Evolutionary conservation across 2,329 filamentous ascomycete species (phyloP), one percentile per base, ranked within the genome.

Genomic region (Alternaria sp.): DNA sequence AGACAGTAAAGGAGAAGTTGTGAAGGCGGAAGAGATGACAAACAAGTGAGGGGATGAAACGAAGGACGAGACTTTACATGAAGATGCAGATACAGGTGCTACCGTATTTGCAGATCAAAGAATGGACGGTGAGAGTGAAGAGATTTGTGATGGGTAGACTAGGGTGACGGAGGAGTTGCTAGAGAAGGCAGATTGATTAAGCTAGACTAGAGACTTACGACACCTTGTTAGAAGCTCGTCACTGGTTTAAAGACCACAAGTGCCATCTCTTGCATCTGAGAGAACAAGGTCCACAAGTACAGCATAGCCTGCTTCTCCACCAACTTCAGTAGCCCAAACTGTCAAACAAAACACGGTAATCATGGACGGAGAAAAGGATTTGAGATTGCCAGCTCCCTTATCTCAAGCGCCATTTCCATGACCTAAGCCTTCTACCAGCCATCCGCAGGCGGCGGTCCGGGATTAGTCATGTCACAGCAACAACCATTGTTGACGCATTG

Each of bases 401-500:
- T 39, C 17, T 39, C 9, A 17, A 39, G 17, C 5, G 10, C 26
- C 26, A n/a, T 13, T 17, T 21, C 42, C 26, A 11, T 23, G n/a
- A 31, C 23, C 26, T 40, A 44, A 31, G 8, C 23, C 45, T 24
- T 51, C 53, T 39, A 39, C 37, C 53, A 55, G 13, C 44, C 52
- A 28, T 36, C 52, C 21, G 28, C 44, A 9, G 52, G 52, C 11
- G 45, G 44, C 37, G 28, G 29, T 28, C 31, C 52, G 11, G 37
- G 44, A 17, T 41, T 28, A n/a, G 36, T 41, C n/a, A 34, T 17
- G 28, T 42, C 52, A 31, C 52, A 55, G 44, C 52, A 55, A 24
- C 52, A 55, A 11, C 52, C 52, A 26, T 49, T 40, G 21, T 41
- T 41, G 21, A 55, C 52, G 34, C 52, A 55, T 26, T 50, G 10